Conservation (phyloP, 2,329 filamentous ascomycete genomes). For the Delphinella strobiligena region DNA sequence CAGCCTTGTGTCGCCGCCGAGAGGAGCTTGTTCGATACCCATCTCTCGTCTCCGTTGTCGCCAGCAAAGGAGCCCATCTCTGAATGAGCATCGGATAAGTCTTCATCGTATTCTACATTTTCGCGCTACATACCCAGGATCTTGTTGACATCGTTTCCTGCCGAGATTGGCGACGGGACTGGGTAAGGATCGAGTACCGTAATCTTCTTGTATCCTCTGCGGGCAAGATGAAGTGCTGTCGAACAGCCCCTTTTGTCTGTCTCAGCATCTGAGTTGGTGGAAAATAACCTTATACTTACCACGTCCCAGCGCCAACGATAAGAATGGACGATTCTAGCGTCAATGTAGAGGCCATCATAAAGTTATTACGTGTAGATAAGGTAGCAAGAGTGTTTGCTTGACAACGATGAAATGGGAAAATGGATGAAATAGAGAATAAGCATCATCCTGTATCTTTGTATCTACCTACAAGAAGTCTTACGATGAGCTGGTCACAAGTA, state of each 20-base stretch:
- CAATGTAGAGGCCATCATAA: background rate
- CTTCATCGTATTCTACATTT: too few species aligned
- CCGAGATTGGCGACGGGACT: constrained; percentile 35
- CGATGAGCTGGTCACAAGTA: too few species aligned
- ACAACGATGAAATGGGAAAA: too few species aligned
- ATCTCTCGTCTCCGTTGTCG: constrained; percentile 20
- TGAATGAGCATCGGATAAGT: too few species aligned
- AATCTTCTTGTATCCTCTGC: constrained; percentile 37
- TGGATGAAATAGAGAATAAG: too few species aligned
- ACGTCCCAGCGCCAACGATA: constrained; percentile 39
- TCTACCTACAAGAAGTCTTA: too few species aligned
- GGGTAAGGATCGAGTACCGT: constrained; percentile 36
- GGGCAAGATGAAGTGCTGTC: constrained; percentile 37
- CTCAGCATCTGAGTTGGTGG: constrained; percentile 1
- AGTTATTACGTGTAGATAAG: background rate
- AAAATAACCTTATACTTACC: constrained; percentile 14
- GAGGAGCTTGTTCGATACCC: constrained; percentile 21
- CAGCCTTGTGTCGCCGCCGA: constrained; percentile 28
- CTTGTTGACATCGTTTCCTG: constrained; percentile 40
- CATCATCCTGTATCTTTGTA: too few species aligned
- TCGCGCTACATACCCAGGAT: too few species aligned
- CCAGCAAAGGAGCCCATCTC: constrained; percentile 17
- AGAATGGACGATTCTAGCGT: constrained; percentile 16
- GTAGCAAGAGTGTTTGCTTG: background rate
- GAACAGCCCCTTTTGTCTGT: constrained; percentile 26